These are phyloP conservation scores for Paecilomyces fulvus DNA, from an alignment of 2,329 filamentous ascomycete genomes.

Conservation along the genomic window DNA sequence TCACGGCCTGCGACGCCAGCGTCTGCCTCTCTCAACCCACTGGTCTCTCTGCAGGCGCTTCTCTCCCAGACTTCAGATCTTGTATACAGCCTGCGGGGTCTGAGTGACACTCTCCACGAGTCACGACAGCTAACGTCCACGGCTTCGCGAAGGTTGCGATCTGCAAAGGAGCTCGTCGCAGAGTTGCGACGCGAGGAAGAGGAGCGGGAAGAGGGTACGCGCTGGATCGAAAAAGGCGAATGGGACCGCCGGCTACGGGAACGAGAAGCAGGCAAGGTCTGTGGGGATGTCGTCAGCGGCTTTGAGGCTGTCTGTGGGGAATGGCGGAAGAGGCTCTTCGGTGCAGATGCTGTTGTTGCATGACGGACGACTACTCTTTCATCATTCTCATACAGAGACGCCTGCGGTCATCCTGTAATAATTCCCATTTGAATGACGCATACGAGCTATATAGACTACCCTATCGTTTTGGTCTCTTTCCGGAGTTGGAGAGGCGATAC, in stretches of 20 bases:
- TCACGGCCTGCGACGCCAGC: constrained; percentile 23
- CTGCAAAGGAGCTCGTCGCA: constrained; percentile 73
- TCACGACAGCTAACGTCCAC: constrained; percentile 78
- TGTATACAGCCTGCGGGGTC: constrained; percentile 70
- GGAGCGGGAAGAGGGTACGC: constrained; percentile 68
- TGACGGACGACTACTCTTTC: constrained; percentile 23
- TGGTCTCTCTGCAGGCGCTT: constrained; percentile 59
- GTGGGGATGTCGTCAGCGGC: constrained; percentile 78
- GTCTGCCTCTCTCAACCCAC: constrained; percentile 32
- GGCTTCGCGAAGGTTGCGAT: constrained; percentile 69
- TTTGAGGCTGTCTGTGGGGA: constrained; percentile 85
- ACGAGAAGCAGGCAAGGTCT: constrained; percentile 75
- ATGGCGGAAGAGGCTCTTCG: constrained; percentile 69
- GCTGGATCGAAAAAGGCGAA: constrained; percentile 71
- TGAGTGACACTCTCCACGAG: constrained; percentile 92
- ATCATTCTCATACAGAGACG: background rate
- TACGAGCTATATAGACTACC: background rate
- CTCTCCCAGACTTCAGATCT: constrained; percentile 64
- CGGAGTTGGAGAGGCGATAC: background rate
- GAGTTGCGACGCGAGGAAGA: constrained; percentile 82
- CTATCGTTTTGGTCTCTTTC: background rate
- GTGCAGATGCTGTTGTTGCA: constrained; percentile 20
- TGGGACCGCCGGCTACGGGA: constrained; percentile 71
- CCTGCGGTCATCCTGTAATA: background rate
- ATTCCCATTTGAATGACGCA: background rate